Base-by-base conservation (phyloP, 768 basidiomycete genomes). In the Pleurotus pulmonarius region DNA sequence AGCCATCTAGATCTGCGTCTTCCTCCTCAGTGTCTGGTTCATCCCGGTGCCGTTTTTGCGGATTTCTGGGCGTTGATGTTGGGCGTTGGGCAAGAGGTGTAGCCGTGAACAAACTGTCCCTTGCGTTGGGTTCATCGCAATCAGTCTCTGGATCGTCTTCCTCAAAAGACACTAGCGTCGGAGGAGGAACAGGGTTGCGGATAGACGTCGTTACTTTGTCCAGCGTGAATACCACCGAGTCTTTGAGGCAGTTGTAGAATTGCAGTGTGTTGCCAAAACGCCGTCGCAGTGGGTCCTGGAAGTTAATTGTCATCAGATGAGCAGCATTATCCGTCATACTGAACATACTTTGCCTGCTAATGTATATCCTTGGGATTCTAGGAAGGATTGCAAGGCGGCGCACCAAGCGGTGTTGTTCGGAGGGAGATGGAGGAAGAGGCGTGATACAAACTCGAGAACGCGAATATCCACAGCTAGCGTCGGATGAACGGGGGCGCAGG, bases 401-500 rank as follows among this genome's bases (percentile, higher is more conserved):
- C 65, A 61, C 61, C 64, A 67, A 0, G 64, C 69, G 2, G 65
- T 64, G 45, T 59, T 62, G 46, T 70, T 70, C 9, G 65, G 70
- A 13, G 67, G 56, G 6, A 64, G 56, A 20, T 47, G 56, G 25
- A 69, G 45, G 58, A 69, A 73, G 0, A 73, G 57, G 5, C 59
- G 39, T 29, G 44, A 29, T 0, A 65, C 65, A 56, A 73, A 70
- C 25, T 67, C 61, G 11, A 73, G 54, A 26, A 73, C 59, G 34
- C 57, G 58, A 18, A 73, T 26, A 49, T 71, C 67, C 1, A 74
- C 66, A 16, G 69, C 72, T 3, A 74, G 58, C 6, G 65, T 63
- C 5, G 73, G 73, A 1, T 44, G 52, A 5, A 63, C 15, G 0
- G 73, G 72, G 8, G 68, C 58, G 39, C 63, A 67, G n/a, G 71